Percentiles rank a stretch among this genome's conserved stretches.
Conservation (phyloP, 805 yeast genomes). For the Starmera pachycereana region DNA sequence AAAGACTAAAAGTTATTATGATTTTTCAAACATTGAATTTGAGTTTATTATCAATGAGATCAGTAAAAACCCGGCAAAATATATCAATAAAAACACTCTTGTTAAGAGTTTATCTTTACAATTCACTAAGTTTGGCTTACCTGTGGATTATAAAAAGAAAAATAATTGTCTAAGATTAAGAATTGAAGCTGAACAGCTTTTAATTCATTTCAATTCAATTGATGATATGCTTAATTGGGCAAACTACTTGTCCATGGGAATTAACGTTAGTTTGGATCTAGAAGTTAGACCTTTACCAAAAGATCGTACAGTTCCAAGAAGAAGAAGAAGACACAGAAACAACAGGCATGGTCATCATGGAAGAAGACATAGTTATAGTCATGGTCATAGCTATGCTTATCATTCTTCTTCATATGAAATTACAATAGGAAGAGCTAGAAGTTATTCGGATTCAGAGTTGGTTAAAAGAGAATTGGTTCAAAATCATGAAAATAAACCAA, state of each 20-base stretch:
- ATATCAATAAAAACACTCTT: conserved; percentile 20
- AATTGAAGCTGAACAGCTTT: conserved; percentile 73
- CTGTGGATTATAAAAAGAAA: conserved; percentile 71
- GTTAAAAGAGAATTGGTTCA: conserved; percentile 17
- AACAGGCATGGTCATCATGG: conserved; percentile 1
- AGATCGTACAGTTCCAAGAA: conserved; percentile 72
- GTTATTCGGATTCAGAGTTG: conserved; percentile 18
- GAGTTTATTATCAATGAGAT: conserved; percentile 14
- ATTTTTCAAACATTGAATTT: conserved; percentile 17
- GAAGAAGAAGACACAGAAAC: conserved; percentile 27
- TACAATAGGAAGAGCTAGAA: conserved; percentile 11
- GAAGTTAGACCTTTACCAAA: conserved; percentile 61
- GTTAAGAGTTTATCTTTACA: conserved; percentile 72
- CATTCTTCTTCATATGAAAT: not conserved
- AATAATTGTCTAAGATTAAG: conserved; percentile 64
- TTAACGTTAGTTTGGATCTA: conserved; percentile 71
- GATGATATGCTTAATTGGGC: conserved; percentile 75
- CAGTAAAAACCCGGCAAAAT: conserved; percentile 6
- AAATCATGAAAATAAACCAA: conserved; percentile 13
- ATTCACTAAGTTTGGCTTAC: conserved; percentile 75
- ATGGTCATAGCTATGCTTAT: too few species aligned
- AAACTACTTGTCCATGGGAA: conserved; percentile 59
- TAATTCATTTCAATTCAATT: conserved; percentile 52
- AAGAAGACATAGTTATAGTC: not conserved
- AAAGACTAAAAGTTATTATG: conserved; percentile 17